Base-by-base conservation (phyloP, 345 rosid species). In the Streptanthus diversifolius region DNA sequence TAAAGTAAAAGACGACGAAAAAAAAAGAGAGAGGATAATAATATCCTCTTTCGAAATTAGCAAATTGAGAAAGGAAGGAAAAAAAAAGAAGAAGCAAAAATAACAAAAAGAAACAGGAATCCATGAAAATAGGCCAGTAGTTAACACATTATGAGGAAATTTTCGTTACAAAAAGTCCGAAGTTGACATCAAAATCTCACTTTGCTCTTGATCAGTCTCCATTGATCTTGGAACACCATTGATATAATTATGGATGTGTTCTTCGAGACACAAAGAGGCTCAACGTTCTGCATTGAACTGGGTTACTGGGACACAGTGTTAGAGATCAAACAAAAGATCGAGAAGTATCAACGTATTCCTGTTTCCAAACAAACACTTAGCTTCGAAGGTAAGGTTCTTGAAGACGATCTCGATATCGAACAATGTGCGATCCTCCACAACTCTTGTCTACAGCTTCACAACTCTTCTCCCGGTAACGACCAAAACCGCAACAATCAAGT, bases 271-370 rank as follows among this genome's bases (percentile, higher is more conserved):
- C 85, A 79, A 21, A 66, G 72, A 63, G 90, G 89, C 49, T 67
- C 64, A 55, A 70, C 82, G 12, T 89, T 93, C 84, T 74, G 86
- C 72, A 87, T 93, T 62, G 96, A 90, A 85, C 67, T 90, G 24
- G 89, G 97, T 32, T 90, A 72, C 81, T 87, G 80, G 9, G 98
- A 93, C 41, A 84, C 93, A 0, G 85, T 93, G 14, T 75, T 81
- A 3, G 90, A 87, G 61, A 93, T 93, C 84, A 90, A 90, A 78
- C 80, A 85, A 36, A 90, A 93, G 72, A 78, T 93, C 14, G 81
- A 85, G 3, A 90, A 88, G 61, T 84, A 86, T 80, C 89, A 85
- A 27, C 79, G 76, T 5, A 88, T 90, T 3, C 87, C 96, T 27
- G 29, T 84, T 2, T 39, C 68, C 13, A 77, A 69, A 29, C 96